phyloP scores from a whole-genome alignment of 2,329 filamentous ascomycete genomes.

The Amauroascus niger region DNA sequence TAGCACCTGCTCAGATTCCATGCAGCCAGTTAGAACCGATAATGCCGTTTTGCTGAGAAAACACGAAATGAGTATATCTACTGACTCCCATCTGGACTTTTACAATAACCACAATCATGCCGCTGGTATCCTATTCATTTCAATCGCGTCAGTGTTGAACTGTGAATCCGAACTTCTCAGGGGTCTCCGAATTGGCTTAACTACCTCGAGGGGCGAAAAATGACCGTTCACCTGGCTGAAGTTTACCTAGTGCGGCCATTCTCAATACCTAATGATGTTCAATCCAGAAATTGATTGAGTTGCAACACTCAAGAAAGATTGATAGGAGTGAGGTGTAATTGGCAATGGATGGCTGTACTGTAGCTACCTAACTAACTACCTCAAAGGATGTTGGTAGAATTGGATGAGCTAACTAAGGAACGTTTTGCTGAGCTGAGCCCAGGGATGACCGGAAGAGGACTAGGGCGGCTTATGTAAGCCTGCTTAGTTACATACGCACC shows the following conservation, averaged over 20 bases:
- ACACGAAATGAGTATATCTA: conserved; percentile 22
- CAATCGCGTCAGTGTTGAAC: not conserved
- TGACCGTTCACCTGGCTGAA: conserved; percentile 6
- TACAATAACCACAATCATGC: conserved; percentile 39
- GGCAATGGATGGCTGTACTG: too few relatives aligned
- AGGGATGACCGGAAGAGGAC: too few relatives aligned
- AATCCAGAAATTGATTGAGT: too few relatives aligned
- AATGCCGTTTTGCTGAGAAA: not conserved
- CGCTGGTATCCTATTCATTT: conserved; percentile 9
- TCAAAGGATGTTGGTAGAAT: too few relatives aligned
- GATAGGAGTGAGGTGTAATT: too few relatives aligned
- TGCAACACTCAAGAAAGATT: too few relatives aligned
- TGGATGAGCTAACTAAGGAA: too few relatives aligned
- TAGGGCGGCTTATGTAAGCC: too few relatives aligned
- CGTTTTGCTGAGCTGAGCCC: too few relatives aligned
- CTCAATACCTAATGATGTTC: not conserved
- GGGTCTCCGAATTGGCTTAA: too few relatives aligned
- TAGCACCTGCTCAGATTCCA: conserved; percentile 30
- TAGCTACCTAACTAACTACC: too few relatives aligned
- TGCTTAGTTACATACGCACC: too few relatives aligned
- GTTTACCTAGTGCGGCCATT: conserved; percentile 2
- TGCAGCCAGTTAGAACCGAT: not conserved
- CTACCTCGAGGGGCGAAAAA: conserved; percentile 12
- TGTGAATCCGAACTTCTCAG: not conserved
- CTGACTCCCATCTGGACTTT: conserved; percentile 38